Base-by-base conservation (phyloP, 768 basidiomycete genomes). In the Thelephora aurantiotincta region DNA sequence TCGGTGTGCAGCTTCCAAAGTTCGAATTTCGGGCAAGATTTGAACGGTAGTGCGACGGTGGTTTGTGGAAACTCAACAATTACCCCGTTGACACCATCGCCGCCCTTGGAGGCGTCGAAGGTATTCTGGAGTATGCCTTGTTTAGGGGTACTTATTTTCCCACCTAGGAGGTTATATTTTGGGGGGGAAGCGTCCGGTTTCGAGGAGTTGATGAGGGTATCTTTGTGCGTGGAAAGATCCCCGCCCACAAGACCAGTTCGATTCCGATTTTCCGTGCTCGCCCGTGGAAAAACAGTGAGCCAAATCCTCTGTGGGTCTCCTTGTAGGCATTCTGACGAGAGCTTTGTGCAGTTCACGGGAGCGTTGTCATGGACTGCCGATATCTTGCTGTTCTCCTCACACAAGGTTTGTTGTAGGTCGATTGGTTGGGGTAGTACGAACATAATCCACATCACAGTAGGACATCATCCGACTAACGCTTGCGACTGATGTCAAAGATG, bases 251-350 rank as follows among this genome's bases (percentile, higher is more conserved):
- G 71, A 99, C 98, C 68, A 92, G 88, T 66, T 79, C 97, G 69
- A 99, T 99, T 56, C 96, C 98, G 60, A 96, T 99, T 57, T 98
- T 98, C 89, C 88, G 96, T 71, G 96, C 96, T 35, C 96, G 98
- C 65, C 77, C 98, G 69, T 98, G 96, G 96, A 96, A 99, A 69
- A 97, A 99, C 70, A 97, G 93, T 82, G 63, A 64, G 83, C 77
- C 53, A 48, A 51, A 55, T 45, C 5, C 44, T 59, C 47, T 38
- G 57, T 57, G 44, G 55, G 57, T 58, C 59, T 58, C 52, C 54
- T 52, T 43, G 43, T 45, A 19, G 50, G 33, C 1, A 48, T 41
- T 22, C 51, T 50, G 6, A 48, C 20, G n/a, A 46, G 50, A 14
- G 38, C 11, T 52, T 14, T 52, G 36, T 51, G 6, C 47, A 87